phyloP scores from a whole-genome alignment of 2,329 filamentous ascomycete genomes.

The Fusarium pseudoanthophilum region DNA sequence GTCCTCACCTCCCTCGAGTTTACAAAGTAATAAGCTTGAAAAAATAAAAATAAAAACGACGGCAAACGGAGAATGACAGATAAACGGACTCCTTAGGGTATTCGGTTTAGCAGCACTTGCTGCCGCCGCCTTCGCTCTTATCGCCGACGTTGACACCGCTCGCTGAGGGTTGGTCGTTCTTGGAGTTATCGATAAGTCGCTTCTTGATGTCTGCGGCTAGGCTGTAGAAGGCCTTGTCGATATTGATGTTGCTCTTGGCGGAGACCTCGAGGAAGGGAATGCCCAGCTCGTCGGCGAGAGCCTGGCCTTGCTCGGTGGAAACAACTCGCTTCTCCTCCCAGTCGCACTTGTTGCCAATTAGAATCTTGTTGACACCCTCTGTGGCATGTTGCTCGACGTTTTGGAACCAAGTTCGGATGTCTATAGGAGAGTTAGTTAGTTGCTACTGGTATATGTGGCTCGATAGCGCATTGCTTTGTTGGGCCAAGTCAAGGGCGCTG shows the following conservation, averaged over 20 bases:
- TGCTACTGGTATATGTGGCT: slow-evolving; percentile 11
- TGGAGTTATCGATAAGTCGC: slow-evolving; percentile 90
- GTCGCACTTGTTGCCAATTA: slow-evolving; percentile 99
- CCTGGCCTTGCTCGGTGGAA: slow-evolving; percentile 91
- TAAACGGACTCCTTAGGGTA: slow-evolving; percentile 28
- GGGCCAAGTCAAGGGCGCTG: neutral
- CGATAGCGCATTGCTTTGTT: slow-evolving; percentile 1
- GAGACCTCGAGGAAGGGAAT: slow-evolving; percentile 99
- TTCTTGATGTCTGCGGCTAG: slow-evolving; percentile 98
- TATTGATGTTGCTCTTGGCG: slow-evolving; percentile 99
- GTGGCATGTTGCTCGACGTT: slow-evolving; percentile 98
- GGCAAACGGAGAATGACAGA: slow-evolving; percentile 38
- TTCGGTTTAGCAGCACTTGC: slow-evolving; percentile 79
- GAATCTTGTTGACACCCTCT: slow-evolving; percentile 99
- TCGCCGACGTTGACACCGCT: slow-evolving; percentile 76
- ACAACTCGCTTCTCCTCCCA: slow-evolving; percentile 99
- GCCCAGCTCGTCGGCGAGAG: slow-evolving; percentile 92
- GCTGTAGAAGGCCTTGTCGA: slow-evolving; percentile 97
- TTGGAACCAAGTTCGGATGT: slow-evolving; percentile 99
- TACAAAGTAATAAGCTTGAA: slow-evolving; percentile 42
- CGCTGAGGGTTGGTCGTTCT: slow-evolving; percentile 72
- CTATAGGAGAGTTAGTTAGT: slow-evolving; percentile 58
- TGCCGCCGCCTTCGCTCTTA: slow-evolving; percentile 65
- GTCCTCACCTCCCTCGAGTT: slow-evolving; percentile 22
- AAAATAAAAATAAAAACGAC: slow-evolving; percentile 39